These are phyloP conservation scores for Cicer pinnatifidum DNA, from an alignment of 306 rosid genomes.

Conservation along the genomic window DNA sequence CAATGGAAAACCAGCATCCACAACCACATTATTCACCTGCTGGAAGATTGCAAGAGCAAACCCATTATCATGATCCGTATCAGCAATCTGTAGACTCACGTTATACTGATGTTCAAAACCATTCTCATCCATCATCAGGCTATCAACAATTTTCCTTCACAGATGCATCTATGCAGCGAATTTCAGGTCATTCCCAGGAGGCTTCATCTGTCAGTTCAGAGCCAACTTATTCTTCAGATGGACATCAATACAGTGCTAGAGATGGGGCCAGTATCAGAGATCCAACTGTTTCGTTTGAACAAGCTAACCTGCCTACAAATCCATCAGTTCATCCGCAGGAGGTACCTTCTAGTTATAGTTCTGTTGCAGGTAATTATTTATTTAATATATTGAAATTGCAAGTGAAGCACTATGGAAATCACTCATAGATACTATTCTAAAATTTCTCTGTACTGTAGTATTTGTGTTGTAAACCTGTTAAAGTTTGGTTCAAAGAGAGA, in stretches of 20 bases:
- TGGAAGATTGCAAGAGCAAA: slow-evolving; percentile 75
- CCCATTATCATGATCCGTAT: slow-evolving; percentile 74
- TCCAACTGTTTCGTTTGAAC: slow-evolving; percentile 60
- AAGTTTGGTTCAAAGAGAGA: slow-evolving; percentile 40
- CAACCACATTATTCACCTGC: slow-evolving; percentile 67
- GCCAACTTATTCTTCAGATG: slow-evolving; percentile 63
- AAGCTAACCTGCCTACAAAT: slow-evolving; percentile 65
- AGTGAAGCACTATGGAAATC: slow-evolving; percentile 64
- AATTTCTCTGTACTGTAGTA: slow-evolving; percentile 38
- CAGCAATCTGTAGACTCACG: slow-evolving; percentile 59
- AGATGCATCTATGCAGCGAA: slow-evolving; percentile 55
- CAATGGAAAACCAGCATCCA: slow-evolving; percentile 76
- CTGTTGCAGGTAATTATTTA: slow-evolving; percentile 94
- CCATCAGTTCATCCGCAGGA: slow-evolving; percentile 96
- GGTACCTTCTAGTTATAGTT: slow-evolving; percentile 99
- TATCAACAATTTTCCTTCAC: slow-evolving; percentile 74
- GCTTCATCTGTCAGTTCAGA: slow-evolving; percentile 57
- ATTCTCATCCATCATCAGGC: slow-evolving; percentile 61
- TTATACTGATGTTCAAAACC: slow-evolving; percentile 65
- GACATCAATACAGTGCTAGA: slow-evolving; percentile 58
- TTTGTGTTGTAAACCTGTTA: slow-evolving; percentile 37
- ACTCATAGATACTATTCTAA: slow-evolving; percentile 44
- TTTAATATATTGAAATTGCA: slow-evolving; percentile 59
- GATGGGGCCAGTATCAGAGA: slow-evolving; percentile 63
- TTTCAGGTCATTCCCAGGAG: slow-evolving; percentile 63